Base-by-base conservation (phyloP, 163 green algal species). In the Chloromonas sp. region DNA sequence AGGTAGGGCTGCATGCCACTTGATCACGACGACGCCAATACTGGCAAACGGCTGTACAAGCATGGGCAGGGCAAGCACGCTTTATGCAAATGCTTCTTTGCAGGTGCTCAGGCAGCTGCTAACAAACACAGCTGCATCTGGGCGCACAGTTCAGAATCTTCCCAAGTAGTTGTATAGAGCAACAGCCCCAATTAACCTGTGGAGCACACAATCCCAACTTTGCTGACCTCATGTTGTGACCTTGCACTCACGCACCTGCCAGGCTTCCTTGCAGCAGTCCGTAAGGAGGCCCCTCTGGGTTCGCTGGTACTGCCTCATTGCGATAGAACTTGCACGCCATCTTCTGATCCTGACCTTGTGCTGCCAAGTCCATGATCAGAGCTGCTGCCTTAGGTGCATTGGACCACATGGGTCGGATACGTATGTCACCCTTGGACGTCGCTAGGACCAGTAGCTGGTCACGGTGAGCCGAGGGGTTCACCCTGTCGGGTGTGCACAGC, bases 351-450 rank as follows among this genome's bases (percentile, higher is more conserved):
- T 74, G 5, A 11, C 5, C 66, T 11, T 74, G 66, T 5, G 66
- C 66, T 8, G 77, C 77, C n/a, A 81, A 57, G 77, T 81, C 77
- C 77, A 81, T 2, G n/a, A 81, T 60, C 14, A 81, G 77, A 2
- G 77, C 77, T 60, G 77, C 77, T 60, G 77, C 57, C 14, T 57
- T n/a, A 11, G 77, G 77, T 60, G 77, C 77, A 3, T 60, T 60
- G 15, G 77, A 60, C 77, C 77, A 81, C 77, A 61, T 36, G 2
- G 77, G 77, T 2, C 3, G n/a, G 77, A 81, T 81, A 57, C 77
- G 36, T 60, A 81, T 81, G 77, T 81, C 77, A 2, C 77, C 77
- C 77, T 60, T 81, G 14, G n/a, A 36, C n/a, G 77, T 81, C 2
- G 2, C 2, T 57, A 81, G 77, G 36, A 81, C 77, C 77, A 81